Conservation (phyloP, 1,284 basidiomycete genomes). For the Ceratobasidium sp. region DNA sequence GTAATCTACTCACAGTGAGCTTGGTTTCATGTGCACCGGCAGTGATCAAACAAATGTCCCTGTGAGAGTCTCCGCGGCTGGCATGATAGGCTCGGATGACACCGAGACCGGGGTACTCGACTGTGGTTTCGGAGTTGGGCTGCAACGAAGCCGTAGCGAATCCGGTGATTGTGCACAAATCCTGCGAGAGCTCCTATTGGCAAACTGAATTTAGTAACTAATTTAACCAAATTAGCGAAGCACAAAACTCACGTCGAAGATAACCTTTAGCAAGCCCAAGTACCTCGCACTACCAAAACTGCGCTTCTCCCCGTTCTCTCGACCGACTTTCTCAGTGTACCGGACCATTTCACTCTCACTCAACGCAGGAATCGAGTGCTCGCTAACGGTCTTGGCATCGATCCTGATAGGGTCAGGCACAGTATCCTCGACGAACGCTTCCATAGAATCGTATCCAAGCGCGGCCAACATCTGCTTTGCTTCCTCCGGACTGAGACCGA, state of each 20-base stretch:
- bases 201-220: constrained; percentile 25
- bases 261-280: constrained; percentile 91
- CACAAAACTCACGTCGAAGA: constrained; percentile 73
- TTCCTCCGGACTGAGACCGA: constrained; percentile 84
- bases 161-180: constrained; percentile 93
- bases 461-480: constrained; percentile 77
- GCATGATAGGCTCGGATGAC: constrained; percentile 96
- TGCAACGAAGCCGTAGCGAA: constrained; percentile 95
- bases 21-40: constrained; percentile 96
- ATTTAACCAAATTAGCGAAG: neutral
- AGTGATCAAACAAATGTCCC: constrained; percentile 94
- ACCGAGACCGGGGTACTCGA: constrained; percentile 92
- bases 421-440: constrained; percentile 80
- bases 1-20: constrained; percentile 70
- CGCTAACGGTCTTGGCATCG: constrained; percentile 63
- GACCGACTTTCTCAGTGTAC: constrained; percentile 78
- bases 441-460: constrained; percentile 85
- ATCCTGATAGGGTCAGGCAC: constrained; percentile 84
- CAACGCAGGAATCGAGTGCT: constrained; percentile 72
- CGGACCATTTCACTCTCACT: constrained; percentile 87
- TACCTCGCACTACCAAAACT: constrained; percentile 99
- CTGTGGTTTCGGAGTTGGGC: constrained; percentile 94
- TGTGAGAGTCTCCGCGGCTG: constrained; percentile 82
- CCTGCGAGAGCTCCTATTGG: constrained; percentile 80
- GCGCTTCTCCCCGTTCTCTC: constrained; percentile 82